Evolutionary conservation across 805 yeast genomes (phyloP).

Genomic region (Lipomyces orientalis): DNA sequence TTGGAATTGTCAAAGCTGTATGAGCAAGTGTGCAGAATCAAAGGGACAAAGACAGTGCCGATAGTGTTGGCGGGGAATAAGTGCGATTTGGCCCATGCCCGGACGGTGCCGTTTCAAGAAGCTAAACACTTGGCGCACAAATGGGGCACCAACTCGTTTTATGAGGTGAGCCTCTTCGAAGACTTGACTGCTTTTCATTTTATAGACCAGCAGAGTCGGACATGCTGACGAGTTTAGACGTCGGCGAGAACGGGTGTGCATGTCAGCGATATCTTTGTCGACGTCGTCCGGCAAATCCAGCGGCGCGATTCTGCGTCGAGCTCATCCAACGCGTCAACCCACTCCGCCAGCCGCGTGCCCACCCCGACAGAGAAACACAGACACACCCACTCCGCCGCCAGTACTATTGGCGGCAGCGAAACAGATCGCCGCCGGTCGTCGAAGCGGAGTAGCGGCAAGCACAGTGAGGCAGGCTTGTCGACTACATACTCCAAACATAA

Average conservation of each 20-base stretch:
- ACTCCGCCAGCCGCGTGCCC: slow-evolving; percentile 6
- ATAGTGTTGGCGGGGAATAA: slow-evolving; percentile 93
- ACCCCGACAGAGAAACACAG: slow-evolving; percentile 18
- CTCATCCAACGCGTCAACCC: slow-evolving; percentile 8
- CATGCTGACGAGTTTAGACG: slow-evolving; percentile 15
- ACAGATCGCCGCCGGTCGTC: slow-evolving; percentile 10
- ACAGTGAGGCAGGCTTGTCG: slow-evolving; percentile 14
- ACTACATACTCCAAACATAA: slow-evolving; percentile 1
- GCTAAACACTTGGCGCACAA: slow-evolving; percentile 25
- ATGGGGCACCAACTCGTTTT: slow-evolving; percentile 34
- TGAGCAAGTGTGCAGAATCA: slow-evolving; percentile 85
- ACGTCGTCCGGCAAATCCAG: slow-evolving; percentile 70
- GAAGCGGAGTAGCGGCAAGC: slow-evolving; percentile 14
- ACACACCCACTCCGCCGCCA: slow-evolving; percentile 8
- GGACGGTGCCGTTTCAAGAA: slow-evolving; percentile 32
- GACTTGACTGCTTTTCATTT: background rate
- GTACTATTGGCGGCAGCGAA: slow-evolving; percentile 7
- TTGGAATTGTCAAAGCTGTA: slow-evolving; percentile 79
- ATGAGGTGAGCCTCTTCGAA: slow-evolving; percentile 23
- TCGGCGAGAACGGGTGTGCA: slow-evolving; percentile 33
- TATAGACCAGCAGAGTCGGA: background rate
- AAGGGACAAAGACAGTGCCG: slow-evolving; percentile 71
- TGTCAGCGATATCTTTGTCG: slow-evolving; percentile 30
- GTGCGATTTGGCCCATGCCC: slow-evolving; percentile 59
- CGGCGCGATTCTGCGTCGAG: slow-evolving; percentile 59